These are phyloP conservation scores for Brasenia schreberi DNA, from an alignment of 164 flowering plant species.

Conservation along the genomic window DNA sequence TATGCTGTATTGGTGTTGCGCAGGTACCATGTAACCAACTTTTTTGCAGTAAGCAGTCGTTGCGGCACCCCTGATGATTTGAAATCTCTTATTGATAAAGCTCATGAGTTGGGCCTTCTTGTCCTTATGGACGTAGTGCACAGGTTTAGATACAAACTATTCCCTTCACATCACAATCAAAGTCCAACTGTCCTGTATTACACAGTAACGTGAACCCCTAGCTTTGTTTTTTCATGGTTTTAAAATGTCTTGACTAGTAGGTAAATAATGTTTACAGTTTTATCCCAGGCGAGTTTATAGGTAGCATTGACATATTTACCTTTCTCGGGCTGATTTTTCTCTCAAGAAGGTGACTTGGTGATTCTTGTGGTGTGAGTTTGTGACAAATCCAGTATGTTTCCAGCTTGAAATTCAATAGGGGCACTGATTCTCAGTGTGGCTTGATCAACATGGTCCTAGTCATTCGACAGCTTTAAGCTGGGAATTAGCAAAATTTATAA, in stretches of 20 bases:
- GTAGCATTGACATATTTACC: no score
- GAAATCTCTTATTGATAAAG: conserved; percentile 89
- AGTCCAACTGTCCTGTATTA: background rate
- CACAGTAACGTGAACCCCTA: background rate
- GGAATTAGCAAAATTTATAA: no score
- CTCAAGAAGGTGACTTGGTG: no score
- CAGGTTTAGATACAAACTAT: conserved; percentile 31
- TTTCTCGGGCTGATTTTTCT: no score
- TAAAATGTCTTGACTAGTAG: background rate
- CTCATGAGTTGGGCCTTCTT: conserved; percentile 93
- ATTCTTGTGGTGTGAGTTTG: no score
- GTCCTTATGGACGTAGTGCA: conserved; percentile 99
- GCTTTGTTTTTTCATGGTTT: background rate
- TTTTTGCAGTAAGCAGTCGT: conserved; percentile 98
- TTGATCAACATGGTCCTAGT: no score
- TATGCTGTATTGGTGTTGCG: conserved; percentile 7
- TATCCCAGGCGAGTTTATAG: no score
- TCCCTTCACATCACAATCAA: background rate
- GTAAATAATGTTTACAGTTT: no score
- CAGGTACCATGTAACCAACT: conserved; percentile 98
- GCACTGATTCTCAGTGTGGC: no score
- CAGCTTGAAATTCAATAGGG: no score
- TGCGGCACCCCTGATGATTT: conserved; percentile 98
- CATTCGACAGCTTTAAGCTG: no score
- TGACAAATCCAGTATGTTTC: no score